Conservation (phyloP, 2,329 filamentous ascomycete genomes). For the Aspergillus ibericus region DNA sequence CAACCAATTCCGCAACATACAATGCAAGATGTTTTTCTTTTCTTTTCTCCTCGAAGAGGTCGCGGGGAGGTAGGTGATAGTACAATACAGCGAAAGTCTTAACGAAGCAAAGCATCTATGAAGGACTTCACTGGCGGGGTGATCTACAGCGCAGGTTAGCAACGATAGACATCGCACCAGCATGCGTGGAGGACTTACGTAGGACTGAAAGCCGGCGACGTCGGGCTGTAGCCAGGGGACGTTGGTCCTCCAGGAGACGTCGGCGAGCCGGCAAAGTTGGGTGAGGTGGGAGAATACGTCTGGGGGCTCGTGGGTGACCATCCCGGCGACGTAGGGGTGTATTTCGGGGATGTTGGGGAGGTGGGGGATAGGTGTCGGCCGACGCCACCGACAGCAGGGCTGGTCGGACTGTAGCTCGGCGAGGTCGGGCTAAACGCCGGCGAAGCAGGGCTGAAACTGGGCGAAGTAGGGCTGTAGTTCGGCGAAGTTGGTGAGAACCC, state of each 20-base stretch:
- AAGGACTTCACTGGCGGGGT: conserved; percentile 41
- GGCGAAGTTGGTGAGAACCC: conserved; percentile 60
- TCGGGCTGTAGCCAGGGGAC: conserved; percentile 46
- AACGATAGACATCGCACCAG: neutral
- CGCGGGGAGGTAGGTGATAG: conserved; percentile 32
- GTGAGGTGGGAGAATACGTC: conserved; percentile 52
- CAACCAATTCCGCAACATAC: conserved; percentile 40
- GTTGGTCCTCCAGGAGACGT: conserved; percentile 44
- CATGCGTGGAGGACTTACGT: conserved; percentile 34
- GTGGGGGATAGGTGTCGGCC: conserved; percentile 45
- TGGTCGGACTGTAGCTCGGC: conserved; percentile 59
- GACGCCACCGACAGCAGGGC: conserved; percentile 47
- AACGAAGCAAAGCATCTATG: conserved; percentile 20
- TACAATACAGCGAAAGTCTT: conserved; percentile 37
- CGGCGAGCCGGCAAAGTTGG: conserved; percentile 49
- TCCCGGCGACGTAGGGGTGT: conserved; percentile 57
- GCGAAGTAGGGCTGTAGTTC: conserved; percentile 61
- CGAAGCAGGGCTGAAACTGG: conserved; percentile 54
- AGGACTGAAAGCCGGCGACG: conserved; percentile 45
- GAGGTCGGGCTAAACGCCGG: conserved; percentile 58
- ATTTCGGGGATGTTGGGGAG: conserved; percentile 54
- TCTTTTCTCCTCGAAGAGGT: conserved; percentile 29
- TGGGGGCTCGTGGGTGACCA: conserved; percentile 50
- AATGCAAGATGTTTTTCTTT: conserved; percentile 40
- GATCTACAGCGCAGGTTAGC: conserved; percentile 33